Evolutionary conservation across 305 asterid genomes (phyloP).

Genomic region (Solanum hybrid): DNA sequence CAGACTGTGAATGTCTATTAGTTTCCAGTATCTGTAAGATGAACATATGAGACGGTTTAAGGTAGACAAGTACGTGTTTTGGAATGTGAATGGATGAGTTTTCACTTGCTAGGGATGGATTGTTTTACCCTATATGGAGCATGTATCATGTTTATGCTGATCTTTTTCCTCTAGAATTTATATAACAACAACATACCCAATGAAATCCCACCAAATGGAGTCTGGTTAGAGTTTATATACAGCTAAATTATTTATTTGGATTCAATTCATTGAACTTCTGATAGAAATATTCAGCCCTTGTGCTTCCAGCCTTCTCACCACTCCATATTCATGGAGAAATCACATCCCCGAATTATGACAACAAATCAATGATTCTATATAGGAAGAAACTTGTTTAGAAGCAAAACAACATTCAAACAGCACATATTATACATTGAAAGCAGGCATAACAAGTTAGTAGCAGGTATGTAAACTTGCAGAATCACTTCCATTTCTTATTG

Average conservation of each 20-base stretch:
- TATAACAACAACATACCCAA: neutral
- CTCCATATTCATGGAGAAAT: slow-evolving; percentile 2
- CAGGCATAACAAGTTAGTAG: neutral
- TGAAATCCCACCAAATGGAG: neutral
- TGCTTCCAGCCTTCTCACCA: neutral
- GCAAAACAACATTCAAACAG: neutral
- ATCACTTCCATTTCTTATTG: neutral
- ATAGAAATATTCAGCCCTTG: neutral
- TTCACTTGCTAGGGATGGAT: neutral
- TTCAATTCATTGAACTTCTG: neutral
- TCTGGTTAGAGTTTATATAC: neutral
- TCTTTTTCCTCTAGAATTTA: neutral
- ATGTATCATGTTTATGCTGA: neutral
- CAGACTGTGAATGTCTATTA: neutral
- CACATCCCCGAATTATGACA: neutral
- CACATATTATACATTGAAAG: neutral
- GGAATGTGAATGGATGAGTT: neutral
- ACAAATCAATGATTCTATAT: neutral
- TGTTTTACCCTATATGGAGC: neutral
- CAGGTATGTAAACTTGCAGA: neutral
- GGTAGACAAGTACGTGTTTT: neutral
- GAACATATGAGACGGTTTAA: neutral
- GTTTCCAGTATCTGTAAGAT: neutral
- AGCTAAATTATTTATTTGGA: neutral
- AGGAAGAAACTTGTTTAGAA: neutral